A percentile compares a stretch with the other conserved stretches of the same genome.
Conservation (phyloP, 1,284 basidiomycete species). For the Trametes polyzona region DNA sequence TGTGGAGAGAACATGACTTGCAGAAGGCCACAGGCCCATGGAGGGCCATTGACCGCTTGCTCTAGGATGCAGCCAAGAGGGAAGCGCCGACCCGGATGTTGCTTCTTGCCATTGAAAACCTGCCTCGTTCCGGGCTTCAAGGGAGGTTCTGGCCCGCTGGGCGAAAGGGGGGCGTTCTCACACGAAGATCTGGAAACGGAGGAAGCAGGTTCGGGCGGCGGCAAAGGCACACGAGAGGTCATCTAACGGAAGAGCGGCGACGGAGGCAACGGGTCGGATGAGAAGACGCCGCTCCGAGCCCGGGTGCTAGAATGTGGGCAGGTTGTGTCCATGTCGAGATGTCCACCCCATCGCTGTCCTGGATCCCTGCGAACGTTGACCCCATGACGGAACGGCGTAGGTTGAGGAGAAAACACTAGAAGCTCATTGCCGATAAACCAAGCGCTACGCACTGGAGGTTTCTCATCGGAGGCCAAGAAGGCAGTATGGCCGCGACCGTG, state of each 20-base stretch:
- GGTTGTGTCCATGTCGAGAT: background rate
- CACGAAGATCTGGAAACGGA: slow-evolving; percentile 10
- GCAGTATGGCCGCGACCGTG: background rate
- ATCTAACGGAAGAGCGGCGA: background rate
- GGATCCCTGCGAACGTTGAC: too few relatives aligned
- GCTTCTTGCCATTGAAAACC: background rate
- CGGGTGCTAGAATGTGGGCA: background rate
- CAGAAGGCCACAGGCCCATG: background rate
- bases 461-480: slow-evolving; percentile 3
- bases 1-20: background rate
- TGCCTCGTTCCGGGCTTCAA: background rate
- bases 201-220: slow-evolving; percentile 1
- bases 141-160: slow-evolving; percentile 3
- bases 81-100: background rate
- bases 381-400: background rate
- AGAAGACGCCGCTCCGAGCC: background rate
- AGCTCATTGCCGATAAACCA: background rate
- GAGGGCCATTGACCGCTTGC: background rate
- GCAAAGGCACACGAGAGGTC: background rate
- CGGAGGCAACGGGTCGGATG: background rate
- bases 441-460: background rate
- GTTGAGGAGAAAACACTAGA: background rate
- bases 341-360: background rate
- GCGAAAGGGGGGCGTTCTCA: background rate
- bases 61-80: background rate